Base-by-base conservation (phyloP, 352 stramenopile species). In the Phytophthora foliorum region DNA sequence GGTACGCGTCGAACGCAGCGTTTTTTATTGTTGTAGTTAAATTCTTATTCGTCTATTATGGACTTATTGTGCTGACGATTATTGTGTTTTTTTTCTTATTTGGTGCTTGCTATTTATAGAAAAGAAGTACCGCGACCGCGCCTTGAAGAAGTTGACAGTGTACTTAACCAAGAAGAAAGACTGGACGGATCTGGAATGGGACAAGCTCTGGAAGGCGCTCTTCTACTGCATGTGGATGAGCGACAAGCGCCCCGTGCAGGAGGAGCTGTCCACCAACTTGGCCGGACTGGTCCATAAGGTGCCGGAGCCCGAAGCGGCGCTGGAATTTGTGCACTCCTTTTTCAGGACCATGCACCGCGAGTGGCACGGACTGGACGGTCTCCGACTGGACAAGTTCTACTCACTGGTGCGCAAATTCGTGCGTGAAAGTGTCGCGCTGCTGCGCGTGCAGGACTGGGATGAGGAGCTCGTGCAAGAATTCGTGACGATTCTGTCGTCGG, bases 221-320 rank as follows among this genome's bases (percentile, higher is more conserved):
- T 95, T 94, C 67, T 95, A 95, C 74, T 95, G 88, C 75, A 94
- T 95, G 86, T 95, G 88, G 88, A 95, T 95, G 88, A 94, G 86
- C 69, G 88, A 95, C 83, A 95, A 95, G 73, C 86, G 82, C 10
- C 76, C 76, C 19, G 80, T 95, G 11, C 88, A 95, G 70, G 78
- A 93, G 38, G 88, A 95, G 67, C 69, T 95, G 45, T 83, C 86
- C n/a, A 70, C 74, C 13, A 93, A 86, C 59, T 63, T 95, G 27
- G 78, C 88, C 29, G 32, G 38, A 41, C 63, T 95, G 8, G 69
- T 94, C 51, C 86, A 94, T 66, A 75, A 69, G 36, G 65, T 95
- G 14, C 88, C 88, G 6, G 62, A 50, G 5, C 27, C 67, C 0
- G 68, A 80, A 19, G 25, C 75, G n/a, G 81, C 86, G 63, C 74